Percentiles rank a stretch among this genome's conserved stretches.
Conservation (phyloP, 768 basidiomycete species). For the Cystofilobasidium macerans region DNA sequence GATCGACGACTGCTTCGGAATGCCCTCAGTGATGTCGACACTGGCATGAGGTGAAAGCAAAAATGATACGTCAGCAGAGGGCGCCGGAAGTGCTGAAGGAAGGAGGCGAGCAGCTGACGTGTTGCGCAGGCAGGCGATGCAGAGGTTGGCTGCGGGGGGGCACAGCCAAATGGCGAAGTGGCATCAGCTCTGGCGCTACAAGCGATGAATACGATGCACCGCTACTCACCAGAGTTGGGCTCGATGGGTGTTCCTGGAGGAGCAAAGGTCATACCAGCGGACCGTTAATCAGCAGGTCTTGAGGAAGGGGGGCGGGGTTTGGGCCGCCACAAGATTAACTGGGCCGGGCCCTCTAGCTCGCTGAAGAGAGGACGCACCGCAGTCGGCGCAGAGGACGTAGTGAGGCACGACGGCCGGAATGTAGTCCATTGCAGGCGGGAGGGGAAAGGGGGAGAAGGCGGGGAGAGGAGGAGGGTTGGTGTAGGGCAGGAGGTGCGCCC, state of each 20-base stretch:
- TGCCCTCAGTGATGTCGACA: conserved; percentile 95
- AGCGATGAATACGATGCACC: not conserved
- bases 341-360: not conserved
- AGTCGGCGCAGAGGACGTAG: conserved; percentile 79
- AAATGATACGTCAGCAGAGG: not conserved
- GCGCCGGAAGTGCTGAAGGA: not conserved
- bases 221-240: conserved; percentile 56
- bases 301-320: not conserved
- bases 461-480: not conserved
- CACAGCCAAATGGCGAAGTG: too few species aligned
- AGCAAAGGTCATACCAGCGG: not conserved
- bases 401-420: conserved; percentile 61
- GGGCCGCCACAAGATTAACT: too few species aligned
- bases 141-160: conserved; percentile 53
- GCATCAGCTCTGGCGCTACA: too few species aligned
- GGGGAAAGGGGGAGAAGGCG: not conserved
- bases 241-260: conserved; percentile 65
- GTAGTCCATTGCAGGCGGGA: conserved; percentile 55
- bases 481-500: not conserved
- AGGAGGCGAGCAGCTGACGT: conserved; percentile 47
- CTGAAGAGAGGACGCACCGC: conserved; percentile 46
- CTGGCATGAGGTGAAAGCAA: conserved; percentile 39
- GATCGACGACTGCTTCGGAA: conserved; percentile 85
- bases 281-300: not conserved
- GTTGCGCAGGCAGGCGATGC: conserved; percentile 78